Evolutionary conservation across 2,329 filamentous ascomycete genomes (phyloP).

Genomic region (Emydomyces testavorans): DNA sequence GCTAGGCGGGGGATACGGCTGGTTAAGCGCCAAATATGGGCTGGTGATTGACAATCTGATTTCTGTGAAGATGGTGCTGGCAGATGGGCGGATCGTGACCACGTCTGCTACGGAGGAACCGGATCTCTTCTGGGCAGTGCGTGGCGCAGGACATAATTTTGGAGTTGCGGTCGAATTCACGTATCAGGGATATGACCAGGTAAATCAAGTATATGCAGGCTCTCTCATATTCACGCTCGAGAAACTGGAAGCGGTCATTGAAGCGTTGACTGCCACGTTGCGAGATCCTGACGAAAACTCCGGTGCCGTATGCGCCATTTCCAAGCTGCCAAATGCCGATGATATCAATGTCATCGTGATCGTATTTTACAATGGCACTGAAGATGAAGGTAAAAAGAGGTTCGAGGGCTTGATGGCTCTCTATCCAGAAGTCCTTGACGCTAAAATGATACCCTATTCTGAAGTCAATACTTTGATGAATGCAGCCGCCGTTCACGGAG

Average conservation of each 20-base stretch:
- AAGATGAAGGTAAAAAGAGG: conserved; percentile 24
- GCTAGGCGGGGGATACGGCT: conserved; percentile 49
- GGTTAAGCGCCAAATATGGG: conserved; percentile 45
- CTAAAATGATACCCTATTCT: conserved; percentile 29
- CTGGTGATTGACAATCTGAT: conserved; percentile 43
- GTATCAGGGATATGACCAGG: conserved; percentile 25
- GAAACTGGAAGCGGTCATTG: conserved; percentile 20
- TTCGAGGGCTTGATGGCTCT: conserved; percentile 30
- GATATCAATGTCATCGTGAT: conserved; percentile 19
- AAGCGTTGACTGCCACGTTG: conserved; percentile 20
- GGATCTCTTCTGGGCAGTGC: conserved; percentile 41
- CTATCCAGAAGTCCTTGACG: conserved; percentile 24
- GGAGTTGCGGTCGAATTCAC: conserved; percentile 39
- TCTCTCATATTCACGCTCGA: conserved; percentile 22
- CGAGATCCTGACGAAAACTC: conserved; percentile 18
- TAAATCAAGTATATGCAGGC: conserved; percentile 26
- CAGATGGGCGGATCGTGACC: conserved; percentile 30
- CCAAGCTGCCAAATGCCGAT: conserved; percentile 19
- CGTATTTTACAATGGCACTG: conserved; percentile 28
- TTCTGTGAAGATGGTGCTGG: conserved; percentile 31
- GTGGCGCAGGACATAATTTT: conserved; percentile 38
- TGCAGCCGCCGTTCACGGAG: conserved; percentile 22
- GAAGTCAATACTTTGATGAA: conserved; percentile 28
- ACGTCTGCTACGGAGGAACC: conserved; percentile 36
- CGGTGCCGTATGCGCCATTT: conserved; percentile 18